These are phyloP conservation scores for Linum trigynum DNA, from an alignment of 345 rosid genomes.

Conservation along the genomic window DNA sequence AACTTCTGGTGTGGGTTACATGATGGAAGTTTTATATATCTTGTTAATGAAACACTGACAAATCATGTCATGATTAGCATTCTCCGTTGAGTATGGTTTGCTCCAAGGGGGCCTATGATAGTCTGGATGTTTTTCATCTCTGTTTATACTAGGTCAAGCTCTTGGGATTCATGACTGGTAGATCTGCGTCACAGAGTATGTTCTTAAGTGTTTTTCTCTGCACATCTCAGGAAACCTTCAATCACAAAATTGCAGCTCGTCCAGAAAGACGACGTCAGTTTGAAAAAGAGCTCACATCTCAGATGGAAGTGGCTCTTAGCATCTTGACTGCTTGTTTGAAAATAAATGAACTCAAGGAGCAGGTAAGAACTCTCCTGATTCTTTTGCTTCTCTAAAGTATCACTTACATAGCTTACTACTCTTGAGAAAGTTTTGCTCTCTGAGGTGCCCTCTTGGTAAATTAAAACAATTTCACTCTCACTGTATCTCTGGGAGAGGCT, in stretches of 20 bases:
- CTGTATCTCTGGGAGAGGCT: not conserved
- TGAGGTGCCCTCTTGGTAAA: not conserved
- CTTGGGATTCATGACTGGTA: not conserved
- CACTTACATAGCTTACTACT: not conserved
- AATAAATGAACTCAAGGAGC: conserved; percentile 77
- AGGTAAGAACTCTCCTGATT: conserved; percentile 38
- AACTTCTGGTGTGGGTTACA: no score
- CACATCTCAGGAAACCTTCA: conserved; percentile 66
- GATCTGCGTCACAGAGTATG: not conserved
- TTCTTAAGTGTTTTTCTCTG: not conserved
- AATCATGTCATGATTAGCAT: no score
- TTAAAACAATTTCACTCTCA: not conserved
- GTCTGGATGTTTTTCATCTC: not conserved
- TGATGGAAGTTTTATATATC: no score
- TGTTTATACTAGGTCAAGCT: not conserved
- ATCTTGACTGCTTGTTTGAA: conserved; percentile 74
- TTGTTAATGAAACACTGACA: no score
- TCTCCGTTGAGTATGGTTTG: no score
- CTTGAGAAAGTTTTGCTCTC: not conserved
- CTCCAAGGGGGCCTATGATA: no score
- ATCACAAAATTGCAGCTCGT: conserved; percentile 98
- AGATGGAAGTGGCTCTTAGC: conserved; percentile 72
- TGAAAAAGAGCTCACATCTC: conserved; percentile 79
- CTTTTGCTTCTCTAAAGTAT: not conserved
- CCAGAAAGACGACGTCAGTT: conserved; percentile 94